These are phyloP conservation scores for Termitomyces sp. DNA, from an alignment of 1,284 basidiomycete species.

Conservation along the genomic window DNA sequence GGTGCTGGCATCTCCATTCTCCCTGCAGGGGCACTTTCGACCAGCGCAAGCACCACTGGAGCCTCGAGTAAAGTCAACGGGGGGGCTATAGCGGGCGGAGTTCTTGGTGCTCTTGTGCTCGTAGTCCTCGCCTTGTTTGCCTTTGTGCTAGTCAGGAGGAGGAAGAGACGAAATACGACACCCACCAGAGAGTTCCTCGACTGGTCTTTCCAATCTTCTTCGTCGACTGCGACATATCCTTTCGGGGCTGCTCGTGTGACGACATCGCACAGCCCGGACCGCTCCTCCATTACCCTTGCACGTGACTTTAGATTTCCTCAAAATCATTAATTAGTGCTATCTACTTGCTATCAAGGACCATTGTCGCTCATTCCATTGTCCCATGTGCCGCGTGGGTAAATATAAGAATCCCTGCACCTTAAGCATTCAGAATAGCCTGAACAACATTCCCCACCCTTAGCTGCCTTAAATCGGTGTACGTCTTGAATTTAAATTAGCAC, in stretches of 20 bases:
- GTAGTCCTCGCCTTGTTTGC: slow-evolving; percentile 23
- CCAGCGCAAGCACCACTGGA: slow-evolving; percentile 1
- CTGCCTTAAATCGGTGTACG: slow-evolving; percentile 90
- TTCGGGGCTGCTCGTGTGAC: slow-evolving; percentile 4
- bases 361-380: neutral
- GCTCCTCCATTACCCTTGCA: neutral
- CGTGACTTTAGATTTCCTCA: neutral
- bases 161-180: slow-evolving; percentile 33
- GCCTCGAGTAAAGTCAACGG: slow-evolving; percentile 13
- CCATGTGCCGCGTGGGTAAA: neutral
- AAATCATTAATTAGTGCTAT: neutral
- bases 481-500: slow-evolving; percentile 44
- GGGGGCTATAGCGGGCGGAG: slow-evolving; percentile 39
- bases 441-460: slow-evolving; percentile 90
- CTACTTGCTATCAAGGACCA: neutral
- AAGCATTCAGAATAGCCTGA: slow-evolving; percentile 80
- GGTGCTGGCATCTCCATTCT: neutral
- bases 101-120: slow-evolving; percentile 32
- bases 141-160: slow-evolving; percentile 30
- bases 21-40: neutral
- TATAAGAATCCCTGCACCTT: slow-evolving; percentile 13
- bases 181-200: slow-evolving; percentile 47
- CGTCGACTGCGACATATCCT: slow-evolving; percentile 2
- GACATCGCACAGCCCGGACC: neutral
- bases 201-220: slow-evolving; percentile 4